phyloP scores from a whole-genome alignment of 1,139 yeast genomes.

The Casaregolazyma lundiana region DNA sequence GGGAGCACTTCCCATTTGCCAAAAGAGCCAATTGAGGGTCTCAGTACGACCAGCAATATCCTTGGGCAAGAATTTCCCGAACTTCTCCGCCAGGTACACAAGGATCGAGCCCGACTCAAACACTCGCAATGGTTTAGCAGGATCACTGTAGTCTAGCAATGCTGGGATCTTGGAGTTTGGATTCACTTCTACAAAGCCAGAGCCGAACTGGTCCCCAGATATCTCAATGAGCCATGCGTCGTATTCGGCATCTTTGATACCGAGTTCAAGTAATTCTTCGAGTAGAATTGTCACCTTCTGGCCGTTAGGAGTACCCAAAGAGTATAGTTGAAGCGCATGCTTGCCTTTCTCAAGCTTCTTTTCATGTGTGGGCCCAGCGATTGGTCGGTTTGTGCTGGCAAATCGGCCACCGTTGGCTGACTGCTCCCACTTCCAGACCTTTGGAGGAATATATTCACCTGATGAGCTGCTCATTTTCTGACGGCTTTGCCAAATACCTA shows the following conservation, averaged over 20 bases:
- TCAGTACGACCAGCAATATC: constrained; percentile 81
- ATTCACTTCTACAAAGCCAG: constrained; percentile 58
- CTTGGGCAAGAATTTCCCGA: constrained; percentile 58
- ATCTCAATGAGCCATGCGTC: constrained; percentile 33
- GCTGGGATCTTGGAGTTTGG: constrained; percentile 97
- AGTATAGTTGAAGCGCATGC: constrained; percentile 38
- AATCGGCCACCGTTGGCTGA: neutral
- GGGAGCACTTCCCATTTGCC: constrained; percentile 96
- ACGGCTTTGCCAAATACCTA: neutral
- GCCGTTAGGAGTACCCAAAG: constrained; percentile 56
- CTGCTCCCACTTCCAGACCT: neutral
- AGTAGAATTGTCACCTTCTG: constrained; percentile 46
- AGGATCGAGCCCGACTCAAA: constrained; percentile 97
- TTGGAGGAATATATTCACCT: neutral
- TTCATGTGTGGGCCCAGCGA: neutral
- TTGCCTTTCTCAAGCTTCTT: neutral
- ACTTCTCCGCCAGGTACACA: constrained; percentile 60
- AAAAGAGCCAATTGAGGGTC: constrained; percentile 83
- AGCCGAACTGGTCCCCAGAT: constrained; percentile 44
- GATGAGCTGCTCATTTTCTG: constrained; percentile 2
- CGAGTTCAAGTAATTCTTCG: constrained; percentile 43
- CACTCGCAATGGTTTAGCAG: constrained; percentile 46
- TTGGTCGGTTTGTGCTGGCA: neutral
- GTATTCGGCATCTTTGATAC: constrained; percentile 44
- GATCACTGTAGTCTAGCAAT: constrained; percentile 73